Base-by-base conservation (phyloP, 805 yeast genomes). In the Metschnikowia cubensis region DNA sequence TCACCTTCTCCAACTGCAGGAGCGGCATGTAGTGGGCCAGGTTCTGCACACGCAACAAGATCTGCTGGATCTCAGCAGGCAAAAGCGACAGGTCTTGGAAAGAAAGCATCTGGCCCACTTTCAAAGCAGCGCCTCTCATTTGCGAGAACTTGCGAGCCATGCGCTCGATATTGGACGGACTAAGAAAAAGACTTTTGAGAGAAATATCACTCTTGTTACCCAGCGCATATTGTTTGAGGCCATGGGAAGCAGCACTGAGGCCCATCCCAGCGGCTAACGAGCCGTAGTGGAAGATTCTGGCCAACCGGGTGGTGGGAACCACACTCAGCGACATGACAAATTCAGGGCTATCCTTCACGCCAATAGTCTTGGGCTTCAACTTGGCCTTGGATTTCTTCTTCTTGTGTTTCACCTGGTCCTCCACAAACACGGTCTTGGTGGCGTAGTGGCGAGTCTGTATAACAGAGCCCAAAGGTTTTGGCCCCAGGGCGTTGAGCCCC, bases 111-210 rank as follows among this genome's bases (percentile, higher is more conserved):
- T 94, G 99, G n/a, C 99, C 99, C 49, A 94, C 80, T 63, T 94
- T 94, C 63, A 94, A 75, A 2, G 99, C 99, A 2, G 98, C 99
- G n/a, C 99, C 99, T 63, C 99, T 80, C 99, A 94, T 94, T 62
- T 88, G 83, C 46, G 94, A 82, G 59, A 94, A 82, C 65, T 89
- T 90, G 59, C 82, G 83, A 11, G 96, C 96, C 74, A 94, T 81
- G 47, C 95, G 69, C 60, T 92, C 96, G 39, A 94, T 83, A 66
- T 92, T 94, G 15, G 80, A 79, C 6, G 96, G 91, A 3, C 88
- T 84, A 59, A 94, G 73, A 1, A 95, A 73, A 40, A 89, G 64
- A 1, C 80, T 74, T 53, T 79, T 80, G 65, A 84, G 64, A 33
- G 79, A 67, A 6, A 84, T 74, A 15, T 73, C 65, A 3, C 70